A percentile compares a stretch with the other conserved stretches of the same genome.
Conservation (phyloP, 805 yeast genomes). For the Monosporozyma unispora region DNA sequence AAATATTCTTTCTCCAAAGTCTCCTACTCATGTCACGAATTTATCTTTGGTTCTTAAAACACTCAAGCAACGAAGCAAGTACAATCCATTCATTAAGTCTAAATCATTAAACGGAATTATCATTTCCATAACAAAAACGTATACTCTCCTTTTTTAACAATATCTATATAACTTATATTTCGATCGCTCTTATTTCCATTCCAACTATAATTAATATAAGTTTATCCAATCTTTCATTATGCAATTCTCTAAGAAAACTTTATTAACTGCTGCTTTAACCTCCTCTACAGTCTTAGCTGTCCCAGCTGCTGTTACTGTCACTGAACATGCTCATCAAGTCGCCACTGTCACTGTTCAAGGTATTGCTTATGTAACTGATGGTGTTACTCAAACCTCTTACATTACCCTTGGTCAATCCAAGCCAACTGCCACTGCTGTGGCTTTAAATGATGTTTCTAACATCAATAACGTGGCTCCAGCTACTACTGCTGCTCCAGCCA, state of each 20-base stretch:
- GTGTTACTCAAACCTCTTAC: conserved; percentile 19
- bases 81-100: background rate
- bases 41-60: background rate
- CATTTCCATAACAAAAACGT: background rate
- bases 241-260: conserved; percentile 9
- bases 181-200: background rate
- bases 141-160: background rate
- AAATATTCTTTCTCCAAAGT: no score
- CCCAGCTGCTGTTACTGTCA: conserved; percentile 25
- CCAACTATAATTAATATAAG: background rate
- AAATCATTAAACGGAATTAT: no score
- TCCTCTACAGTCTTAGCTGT: conserved; percentile 16
- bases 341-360: conserved; percentile 24
- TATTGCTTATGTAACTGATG: conserved; percentile 22
- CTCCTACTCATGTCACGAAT: no score
- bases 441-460: conserved; percentile 7
- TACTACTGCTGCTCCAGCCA: conserved; percentile 8
- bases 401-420: conserved; percentile 11
- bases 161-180: background rate
- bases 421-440: conserved; percentile 5
- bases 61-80: background rate
- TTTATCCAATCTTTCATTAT: background rate
- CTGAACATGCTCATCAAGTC: conserved; percentile 22
- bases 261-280: conserved; percentile 8
- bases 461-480: conserved; percentile 3